phyloP scores from a whole-genome alignment of 192 early-diverging fungal genomes.

The Geosiphon pyriformis region DNA sequence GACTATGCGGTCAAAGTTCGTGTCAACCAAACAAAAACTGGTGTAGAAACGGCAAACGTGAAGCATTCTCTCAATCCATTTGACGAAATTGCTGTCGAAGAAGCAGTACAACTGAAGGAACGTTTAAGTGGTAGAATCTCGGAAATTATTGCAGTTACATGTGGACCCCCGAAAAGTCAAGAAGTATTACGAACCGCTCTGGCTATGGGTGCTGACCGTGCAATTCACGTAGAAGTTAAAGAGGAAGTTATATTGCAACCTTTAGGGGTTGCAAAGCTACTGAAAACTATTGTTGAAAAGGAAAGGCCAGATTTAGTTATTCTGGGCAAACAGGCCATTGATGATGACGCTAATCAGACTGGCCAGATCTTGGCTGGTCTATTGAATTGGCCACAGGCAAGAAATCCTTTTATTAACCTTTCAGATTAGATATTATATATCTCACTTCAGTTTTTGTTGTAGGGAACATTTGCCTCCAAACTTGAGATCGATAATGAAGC shows the following conservation, averaged over 20 bases:
- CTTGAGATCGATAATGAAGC: conserved; percentile 66
- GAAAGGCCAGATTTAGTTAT: conserved; percentile 93
- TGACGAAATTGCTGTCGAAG: conserved; percentile 98
- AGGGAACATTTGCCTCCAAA: conserved; percentile 97
- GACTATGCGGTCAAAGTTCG: conserved; percentile 99
- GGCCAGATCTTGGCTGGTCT: conserved; percentile 98
- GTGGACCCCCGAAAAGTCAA: conserved; percentile 82
- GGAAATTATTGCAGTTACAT: conserved; percentile 85
- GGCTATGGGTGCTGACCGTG: conserved; percentile 96
- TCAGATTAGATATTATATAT: neutral
- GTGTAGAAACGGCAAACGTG: conserved; percentile 86
- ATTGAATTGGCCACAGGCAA: conserved; percentile 86
- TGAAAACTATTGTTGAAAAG: conserved; percentile 82
- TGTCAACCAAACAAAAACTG: conserved; percentile 78
- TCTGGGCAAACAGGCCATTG: conserved; percentile 98
- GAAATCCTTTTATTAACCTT: neutral
- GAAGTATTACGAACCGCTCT: conserved; percentile 93
- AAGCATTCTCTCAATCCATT: conserved; percentile 99
- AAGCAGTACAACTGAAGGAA: conserved; percentile 92
- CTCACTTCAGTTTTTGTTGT: conserved; percentile 24
- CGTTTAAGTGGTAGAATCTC: conserved; percentile 52
- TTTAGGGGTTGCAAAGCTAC: conserved; percentile 83
- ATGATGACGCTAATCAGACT: conserved; percentile 96
- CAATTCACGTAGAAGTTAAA: conserved; percentile 87
- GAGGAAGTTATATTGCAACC: conserved; percentile 68